A percentile compares a stretch with the other conserved stretches of the same genome.
Evolutionary conservation across 768 basidiomycete species (phyloP).

Genomic region (Coprinellus micaceus): DNA sequence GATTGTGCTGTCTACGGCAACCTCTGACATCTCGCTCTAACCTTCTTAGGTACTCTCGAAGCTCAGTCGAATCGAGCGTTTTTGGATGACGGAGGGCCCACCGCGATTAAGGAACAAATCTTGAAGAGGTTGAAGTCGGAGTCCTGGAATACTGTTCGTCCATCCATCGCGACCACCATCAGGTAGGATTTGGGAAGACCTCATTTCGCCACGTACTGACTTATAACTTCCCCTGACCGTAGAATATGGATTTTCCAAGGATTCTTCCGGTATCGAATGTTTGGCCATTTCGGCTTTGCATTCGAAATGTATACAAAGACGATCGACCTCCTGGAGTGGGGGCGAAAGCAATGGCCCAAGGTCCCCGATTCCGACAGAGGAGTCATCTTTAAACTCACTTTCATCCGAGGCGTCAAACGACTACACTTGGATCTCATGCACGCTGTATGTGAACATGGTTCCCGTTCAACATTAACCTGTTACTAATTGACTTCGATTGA

Average conservation of each 20-base stretch:
- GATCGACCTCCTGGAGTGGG: conserved; percentile 42
- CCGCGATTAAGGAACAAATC: not conserved
- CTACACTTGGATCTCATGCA: conserved; percentile 30
- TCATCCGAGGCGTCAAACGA: conserved; percentile 37
- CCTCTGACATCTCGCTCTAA: too few species aligned
- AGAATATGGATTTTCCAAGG: conserved; percentile 8
- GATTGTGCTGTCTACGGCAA: too few species aligned
- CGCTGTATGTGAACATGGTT: not conserved
- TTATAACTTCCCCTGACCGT: not conserved
- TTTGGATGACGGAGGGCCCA: not conserved
- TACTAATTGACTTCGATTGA: not conserved
- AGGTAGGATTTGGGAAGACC: not conserved
- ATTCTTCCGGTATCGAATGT: not conserved
- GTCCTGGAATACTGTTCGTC: conserved; percentile 3
- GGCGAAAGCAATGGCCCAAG: conserved; percentile 34
- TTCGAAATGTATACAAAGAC: conserved; percentile 33
- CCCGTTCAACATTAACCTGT: not conserved
- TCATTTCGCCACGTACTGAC: not conserved
- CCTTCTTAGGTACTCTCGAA: too few species aligned
- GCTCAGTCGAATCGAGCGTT: too few species aligned
- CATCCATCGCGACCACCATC: conserved; percentile 2
- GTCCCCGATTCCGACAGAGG: conserved; percentile 37
- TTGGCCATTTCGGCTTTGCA: conserved; percentile 10
- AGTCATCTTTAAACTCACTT: conserved; percentile 37
- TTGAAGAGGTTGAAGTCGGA: not conserved